These are phyloP conservation scores for Lactarius evosmus DNA, from an alignment of 768 basidiomycete species.

Conservation along the genomic window DNA sequence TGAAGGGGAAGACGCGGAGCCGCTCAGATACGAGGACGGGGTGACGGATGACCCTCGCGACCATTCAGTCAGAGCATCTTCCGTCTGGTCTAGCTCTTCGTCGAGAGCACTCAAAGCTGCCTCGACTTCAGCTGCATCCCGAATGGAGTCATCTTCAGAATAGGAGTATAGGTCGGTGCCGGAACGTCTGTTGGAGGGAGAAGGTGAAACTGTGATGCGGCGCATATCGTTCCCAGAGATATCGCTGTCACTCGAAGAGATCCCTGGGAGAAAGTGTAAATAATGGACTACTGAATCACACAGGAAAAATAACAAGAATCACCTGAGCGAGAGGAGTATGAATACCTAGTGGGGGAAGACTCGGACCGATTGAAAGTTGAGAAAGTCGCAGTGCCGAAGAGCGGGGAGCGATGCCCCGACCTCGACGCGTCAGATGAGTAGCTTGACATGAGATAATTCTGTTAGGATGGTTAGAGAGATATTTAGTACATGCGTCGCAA, in stretches of 20 bases:
- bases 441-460: constrained; percentile 36
- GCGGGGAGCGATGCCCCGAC: constrained; percentile 52
- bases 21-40: constrained; percentile 38
- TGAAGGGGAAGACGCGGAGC: constrained; percentile 31
- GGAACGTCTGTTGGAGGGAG: constrained; percentile 16
- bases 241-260: constrained; percentile 27
- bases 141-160: constrained; percentile 51
- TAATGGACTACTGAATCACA: not conserved
- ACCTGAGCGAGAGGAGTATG: constrained; percentile 57
- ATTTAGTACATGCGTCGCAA: constrained; percentile 33
- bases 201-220: constrained; percentile 30
- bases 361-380: constrained; percentile 50
- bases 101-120: constrained; percentile 64
- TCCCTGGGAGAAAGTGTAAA: constrained; percentile 18
- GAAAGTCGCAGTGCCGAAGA: constrained; percentile 57
- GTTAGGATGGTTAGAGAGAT: constrained; percentile 11
- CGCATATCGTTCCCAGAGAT: constrained; percentile 27
- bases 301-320: not conserved
- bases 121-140: constrained; percentile 57
- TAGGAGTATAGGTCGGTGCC: constrained; percentile 36
- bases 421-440: constrained; percentile 36
- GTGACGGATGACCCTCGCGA: constrained; percentile 41
- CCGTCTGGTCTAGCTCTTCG: constrained; percentile 60
- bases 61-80: constrained; percentile 66
- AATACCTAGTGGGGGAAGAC: constrained; percentile 55